A percentile compares a stretch with the other conserved stretches of the same genome.
These are phyloP conservation scores for Pseudogymnoascus destructans DNA, from an alignment of 2,329 filamentous ascomycete species.

Conservation along the genomic window DNA sequence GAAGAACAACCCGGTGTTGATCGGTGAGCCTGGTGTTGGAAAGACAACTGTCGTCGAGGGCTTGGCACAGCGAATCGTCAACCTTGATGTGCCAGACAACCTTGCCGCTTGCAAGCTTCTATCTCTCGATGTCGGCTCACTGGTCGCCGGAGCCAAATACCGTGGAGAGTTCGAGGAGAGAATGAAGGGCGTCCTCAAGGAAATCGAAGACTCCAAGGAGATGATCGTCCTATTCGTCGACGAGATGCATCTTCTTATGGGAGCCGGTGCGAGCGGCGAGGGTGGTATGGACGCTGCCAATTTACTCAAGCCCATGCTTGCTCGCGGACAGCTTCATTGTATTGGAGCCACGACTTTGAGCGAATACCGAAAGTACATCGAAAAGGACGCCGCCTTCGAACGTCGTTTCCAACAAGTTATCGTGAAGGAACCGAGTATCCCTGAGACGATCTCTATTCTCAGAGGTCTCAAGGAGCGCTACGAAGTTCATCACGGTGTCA, in stretches of 20 bases:
- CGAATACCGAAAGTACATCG: conserved; percentile 97
- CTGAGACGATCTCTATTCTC: conserved; percentile 94
- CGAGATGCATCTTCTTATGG: conserved; percentile 98
- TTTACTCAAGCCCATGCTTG: conserved; percentile 94
- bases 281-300: conserved; percentile 99
- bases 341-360: conserved; percentile 91
- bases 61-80: conserved; percentile 87
- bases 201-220: conserved; percentile 87
- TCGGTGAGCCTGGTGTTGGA: conserved; percentile 94
- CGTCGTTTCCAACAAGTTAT: conserved; percentile 97
- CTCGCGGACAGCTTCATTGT: conserved; percentile 90
- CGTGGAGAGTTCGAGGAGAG: conserved; percentile 97
- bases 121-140: conserved; percentile 84
- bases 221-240: conserved; percentile 98
- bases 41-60: conserved; percentile 98
- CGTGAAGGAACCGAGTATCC: conserved; percentile 81
- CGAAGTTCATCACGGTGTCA: conserved; percentile 96
- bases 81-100: conserved; percentile 91
- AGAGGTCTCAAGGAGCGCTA: conserved; percentile 96
- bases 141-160: conserved; percentile 97
- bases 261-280: conserved; percentile 84
- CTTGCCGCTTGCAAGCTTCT: conserved; percentile 86
- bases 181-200: conserved; percentile 98
- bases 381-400: conserved; percentile 96
- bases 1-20: conserved; percentile 97